Percentiles rank a stretch among this genome's conserved stretches.
phyloP scores from a whole-genome alignment of 2,329 filamentous ascomycete species.

The Aspergillus ochraceoroseus region DNA sequence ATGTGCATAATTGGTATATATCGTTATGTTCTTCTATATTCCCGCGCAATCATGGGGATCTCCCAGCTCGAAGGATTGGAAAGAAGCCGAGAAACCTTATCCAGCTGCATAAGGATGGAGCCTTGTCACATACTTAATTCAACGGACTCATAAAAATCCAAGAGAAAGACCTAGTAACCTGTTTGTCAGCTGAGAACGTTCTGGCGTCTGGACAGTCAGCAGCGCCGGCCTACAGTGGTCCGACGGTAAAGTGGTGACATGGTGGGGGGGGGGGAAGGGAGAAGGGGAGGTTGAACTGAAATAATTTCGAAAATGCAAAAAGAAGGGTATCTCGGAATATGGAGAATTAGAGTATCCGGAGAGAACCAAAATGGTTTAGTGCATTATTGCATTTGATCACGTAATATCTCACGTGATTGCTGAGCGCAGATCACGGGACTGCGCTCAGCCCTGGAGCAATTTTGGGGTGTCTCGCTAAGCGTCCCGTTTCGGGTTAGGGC shows the following conservation, averaged over 20 bases:
- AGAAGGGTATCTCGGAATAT: conserved; percentile 12
- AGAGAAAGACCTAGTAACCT: conserved; percentile 9
- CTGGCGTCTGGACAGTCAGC: conserved; percentile 8
- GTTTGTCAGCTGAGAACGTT: conserved; percentile 21
- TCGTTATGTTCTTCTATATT: no score
- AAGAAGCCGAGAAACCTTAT: conserved; percentile 7
- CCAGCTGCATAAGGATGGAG: conserved; percentile 17
- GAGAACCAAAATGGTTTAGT: conserved; percentile 17
- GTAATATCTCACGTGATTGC: no score
- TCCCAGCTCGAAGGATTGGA: neutral
- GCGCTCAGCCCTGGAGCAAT: conserved; percentile 31
- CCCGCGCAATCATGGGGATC: no score
- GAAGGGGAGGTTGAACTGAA: conserved; percentile 11
- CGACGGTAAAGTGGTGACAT: conserved; percentile 25
- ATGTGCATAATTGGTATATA: no score
- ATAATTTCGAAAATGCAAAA: no score
- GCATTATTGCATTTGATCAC: neutral
- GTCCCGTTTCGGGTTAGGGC: conserved; percentile 35
- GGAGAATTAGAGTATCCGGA: conserved; percentile 17
- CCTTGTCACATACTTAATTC: neutral
- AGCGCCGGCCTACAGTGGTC: conserved; percentile 31
- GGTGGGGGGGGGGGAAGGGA: conserved; percentile 16
- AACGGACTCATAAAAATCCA: no score
- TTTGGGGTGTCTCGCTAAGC: conserved; percentile 32
- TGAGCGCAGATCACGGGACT: conserved; percentile 36